Evolutionary conservation across 1,284 basidiomycete species (phyloP), one percentile per base, ranked within the genome.

Genomic region (Heterobasidion occidentale): DNA sequence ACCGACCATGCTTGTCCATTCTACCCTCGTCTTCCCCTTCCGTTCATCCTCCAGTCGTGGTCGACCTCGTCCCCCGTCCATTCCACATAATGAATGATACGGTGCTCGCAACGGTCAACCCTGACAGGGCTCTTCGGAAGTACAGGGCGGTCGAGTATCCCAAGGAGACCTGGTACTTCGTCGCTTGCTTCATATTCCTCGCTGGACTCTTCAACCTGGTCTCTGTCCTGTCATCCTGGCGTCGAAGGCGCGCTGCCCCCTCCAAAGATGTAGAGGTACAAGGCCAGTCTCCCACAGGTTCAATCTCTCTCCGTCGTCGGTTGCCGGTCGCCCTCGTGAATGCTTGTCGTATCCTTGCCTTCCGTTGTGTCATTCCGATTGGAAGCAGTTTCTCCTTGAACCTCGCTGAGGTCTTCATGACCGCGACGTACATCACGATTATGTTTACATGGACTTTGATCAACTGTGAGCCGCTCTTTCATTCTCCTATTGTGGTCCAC

Each of bases 401-500:
- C 56, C 44, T 79, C 17, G 72, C 74, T 2, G 80, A 84, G 54
- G 62, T 82, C 0, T 61, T 74, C 55, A 68, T 83, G 42, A 75
- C 75, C 0, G 54, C 68, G 42, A 71, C 61, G 12, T 84, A 84
- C 55, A 68, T 80, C 20, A 65, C 66, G 17, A 71, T 75, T 1
- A 63, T 84, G 9, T 72, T 79, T 52, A 68, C 67, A 0, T 81
- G 77, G 76, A 69, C 75, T 0, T 76, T 84, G 34, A 64, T 75
- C 27, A 76, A 80, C 53, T 73, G 81, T 82, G 60, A 58, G 77
- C 67, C 34, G 38, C 38, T 12, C n/a, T 6, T 42, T 3, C 44
- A 45, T 11, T 7, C 4, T n/a, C 9, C 20, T 44, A 34, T 8
- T n/a, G 17, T 45, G 38, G 42, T 14, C 27, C 1, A 36, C 34